A percentile compares a stretch with the other conserved stretches of the same genome.
These are phyloP conservation scores for Eurotiales sp. DNA, from an alignment of 2,329 filamentous ascomycete genomes.

Conservation along the genomic window DNA sequence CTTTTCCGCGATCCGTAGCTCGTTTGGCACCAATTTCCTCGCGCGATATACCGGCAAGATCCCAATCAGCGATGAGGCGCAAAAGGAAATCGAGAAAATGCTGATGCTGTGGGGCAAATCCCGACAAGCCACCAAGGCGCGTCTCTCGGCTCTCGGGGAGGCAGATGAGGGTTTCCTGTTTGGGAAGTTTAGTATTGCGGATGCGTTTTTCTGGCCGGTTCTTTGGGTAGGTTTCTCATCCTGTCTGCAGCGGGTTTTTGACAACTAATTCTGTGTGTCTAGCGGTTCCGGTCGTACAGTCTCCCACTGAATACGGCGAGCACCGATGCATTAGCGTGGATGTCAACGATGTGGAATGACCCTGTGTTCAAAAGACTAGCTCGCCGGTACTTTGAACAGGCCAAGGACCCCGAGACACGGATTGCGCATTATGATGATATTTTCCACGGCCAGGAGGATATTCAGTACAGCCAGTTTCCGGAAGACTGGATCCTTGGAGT, in stretches of 20 bases:
- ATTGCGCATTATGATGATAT: constrained; percentile 31
- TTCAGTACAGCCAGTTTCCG: no score
- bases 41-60: constrained; percentile 29
- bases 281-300: constrained; percentile 33
- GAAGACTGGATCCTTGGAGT: no score
- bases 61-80: constrained; percentile 23
- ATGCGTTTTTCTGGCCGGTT: constrained; percentile 38
- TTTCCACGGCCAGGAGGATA: constrained; percentile 16
- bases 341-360: constrained; percentile 33
- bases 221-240: constrained; percentile 28
- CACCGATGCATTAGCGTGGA: constrained; percentile 27
- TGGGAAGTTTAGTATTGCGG: constrained; percentile 35
- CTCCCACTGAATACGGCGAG: constrained; percentile 26
- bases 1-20: constrained; percentile 24
- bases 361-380: constrained; percentile 21
- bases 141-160: constrained; percentile 22
- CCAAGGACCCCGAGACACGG: constrained; percentile 24
- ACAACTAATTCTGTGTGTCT: not conserved
- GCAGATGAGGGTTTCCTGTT: constrained; percentile 34
- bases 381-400: constrained; percentile 27
- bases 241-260: not conserved
- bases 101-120: constrained; percentile 27
- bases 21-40: constrained; percentile 28
- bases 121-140: constrained; percentile 21
- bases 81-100: constrained; percentile 24